phyloP scores from a whole-genome alignment of 495 filamentous ascomycete species.

The Hypoxylon intermedium region DNA sequence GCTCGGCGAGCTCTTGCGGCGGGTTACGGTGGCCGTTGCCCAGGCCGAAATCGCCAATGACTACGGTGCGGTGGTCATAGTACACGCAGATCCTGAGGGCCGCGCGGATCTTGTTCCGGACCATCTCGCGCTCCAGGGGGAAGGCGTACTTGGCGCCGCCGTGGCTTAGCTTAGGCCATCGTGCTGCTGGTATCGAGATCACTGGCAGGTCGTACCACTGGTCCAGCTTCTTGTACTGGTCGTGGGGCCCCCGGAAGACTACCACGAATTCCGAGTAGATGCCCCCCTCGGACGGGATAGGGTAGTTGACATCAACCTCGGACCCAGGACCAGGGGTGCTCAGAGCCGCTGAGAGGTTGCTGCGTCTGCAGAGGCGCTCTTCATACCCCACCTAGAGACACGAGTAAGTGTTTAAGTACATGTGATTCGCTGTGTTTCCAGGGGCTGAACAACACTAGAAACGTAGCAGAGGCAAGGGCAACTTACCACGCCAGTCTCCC shows the following conservation, averaged over 20 bases:
- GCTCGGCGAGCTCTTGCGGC: constrained; percentile 66
- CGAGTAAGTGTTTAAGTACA: constrained; percentile 8
- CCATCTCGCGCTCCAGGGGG: constrained; percentile 68
- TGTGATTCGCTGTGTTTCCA: too few species aligned
- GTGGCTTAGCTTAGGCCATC: constrained; percentile 72
- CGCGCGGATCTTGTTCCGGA: constrained; percentile 73
- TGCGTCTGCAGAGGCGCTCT: constrained; percentile 73
- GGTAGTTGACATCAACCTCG: constrained; percentile 62
- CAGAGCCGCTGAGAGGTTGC: constrained; percentile 71
- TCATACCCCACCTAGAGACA: constrained; percentile 70
- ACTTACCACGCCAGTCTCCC: constrained; percentile 68
- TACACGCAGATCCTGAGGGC: constrained; percentile 71
- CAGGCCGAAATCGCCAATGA: constrained; percentile 74
- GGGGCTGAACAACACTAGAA: constrained; percentile 11
- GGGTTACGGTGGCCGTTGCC: constrained; percentile 75
- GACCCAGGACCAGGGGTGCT: constrained; percentile 59
- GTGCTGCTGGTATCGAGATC: constrained; percentile 73
- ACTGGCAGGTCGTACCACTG: constrained; percentile 65
- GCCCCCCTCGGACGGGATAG: constrained; percentile 68
- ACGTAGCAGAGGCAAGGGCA: neutral
- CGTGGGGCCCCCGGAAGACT: constrained; percentile 57
- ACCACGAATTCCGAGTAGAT: constrained; percentile 70
- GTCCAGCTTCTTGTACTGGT: constrained; percentile 55
- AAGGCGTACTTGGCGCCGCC: constrained; percentile 72
- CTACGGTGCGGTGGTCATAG: constrained; percentile 63